Evolutionary conservation across 1,284 basidiomycete species (phyloP), one percentile per base, ranked within the genome.

Genomic region (Cryptococcus amylolentus): DNA sequence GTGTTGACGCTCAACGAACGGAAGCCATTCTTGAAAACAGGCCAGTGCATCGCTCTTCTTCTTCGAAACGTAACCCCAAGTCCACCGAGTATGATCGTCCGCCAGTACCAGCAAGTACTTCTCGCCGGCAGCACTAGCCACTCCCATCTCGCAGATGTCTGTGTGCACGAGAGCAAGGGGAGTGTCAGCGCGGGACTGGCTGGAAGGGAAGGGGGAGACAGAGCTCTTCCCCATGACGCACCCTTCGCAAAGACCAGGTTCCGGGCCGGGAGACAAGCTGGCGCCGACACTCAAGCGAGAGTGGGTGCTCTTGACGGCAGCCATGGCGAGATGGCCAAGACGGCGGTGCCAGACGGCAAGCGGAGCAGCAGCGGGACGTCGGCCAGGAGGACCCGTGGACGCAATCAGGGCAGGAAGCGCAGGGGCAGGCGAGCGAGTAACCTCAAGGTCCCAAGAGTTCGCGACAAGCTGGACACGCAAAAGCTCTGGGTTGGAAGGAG

Each of bases 101-200:
- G 53, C 37, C 3, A 54, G 10, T 0, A 45, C 42, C 52, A 58
- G 28, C 39, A 54, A 26, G 37, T 52, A 57, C 3, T 28, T 44
- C n/a, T 38, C 51, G 14, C 51, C 51, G n/a, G 27, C 27, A n/a
- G 27, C 38, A 39, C 43, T 49, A 10, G 10, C 23, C 13, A 26
- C 16, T 13, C 53, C 53, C 46, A 50, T 42, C 12, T 51, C 48
- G 51, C 54, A 55, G 1, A 50, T 20, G n/a, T 51, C 47, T 39
- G 27, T 47, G 20, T 41, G 38, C 18, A 38, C 20, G 13, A 50
- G 49, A 48, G 40, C 49, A 38, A 55, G 48, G 31, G 49, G 40
- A 44, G 39, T 18, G 37, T 42, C 49, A 27, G 41, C 49, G 41
- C 54, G 31, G 10, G 44, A 49, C 18, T 35, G 39, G 9, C 44